phyloP scores from a whole-genome alignment of 1,139 yeast genomes.

The Geotrichum europaeum region DNA sequence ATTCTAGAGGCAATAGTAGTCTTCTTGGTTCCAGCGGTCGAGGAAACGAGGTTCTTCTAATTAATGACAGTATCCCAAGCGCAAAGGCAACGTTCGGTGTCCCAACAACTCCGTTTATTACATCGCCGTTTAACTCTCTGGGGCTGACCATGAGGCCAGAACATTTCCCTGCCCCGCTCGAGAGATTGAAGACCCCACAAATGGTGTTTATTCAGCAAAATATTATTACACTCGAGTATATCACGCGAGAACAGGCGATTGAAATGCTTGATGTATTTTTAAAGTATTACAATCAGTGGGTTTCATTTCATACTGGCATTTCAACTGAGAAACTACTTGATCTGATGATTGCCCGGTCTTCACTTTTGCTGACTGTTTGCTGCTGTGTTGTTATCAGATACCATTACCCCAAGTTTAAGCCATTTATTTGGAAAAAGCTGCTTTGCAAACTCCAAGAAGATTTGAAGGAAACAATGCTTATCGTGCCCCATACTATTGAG shows the following conservation, averaged over 20 bases:
- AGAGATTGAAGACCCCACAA: conserved; percentile 38
- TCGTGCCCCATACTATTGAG: conserved; percentile 46
- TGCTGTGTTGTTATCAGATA: conserved; percentile 57
- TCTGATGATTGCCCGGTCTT: conserved; percentile 49
- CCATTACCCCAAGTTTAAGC: conserved; percentile 38
- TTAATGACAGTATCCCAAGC: conserved; percentile 20
- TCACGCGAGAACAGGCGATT: conserved; percentile 47
- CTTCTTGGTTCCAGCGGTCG: not conserved
- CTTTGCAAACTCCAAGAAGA: conserved; percentile 40
- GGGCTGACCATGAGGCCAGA: conserved; percentile 35
- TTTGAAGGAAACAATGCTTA: conserved; percentile 41
- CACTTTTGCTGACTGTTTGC: conserved; percentile 60
- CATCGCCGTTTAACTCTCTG: conserved; percentile 48
- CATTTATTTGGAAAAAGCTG: conserved; percentile 35
- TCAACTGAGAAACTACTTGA: conserved; percentile 48
- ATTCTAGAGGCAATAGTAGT: not conserved
- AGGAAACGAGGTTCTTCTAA: not conserved
- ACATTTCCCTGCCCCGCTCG: conserved; percentile 43
- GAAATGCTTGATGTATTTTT: conserved; percentile 50
- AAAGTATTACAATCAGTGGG: conserved; percentile 71
- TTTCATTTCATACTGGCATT: conserved; percentile 56
- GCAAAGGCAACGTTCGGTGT: conserved; percentile 35
- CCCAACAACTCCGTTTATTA: conserved; percentile 40
- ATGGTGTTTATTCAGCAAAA: conserved; percentile 37
- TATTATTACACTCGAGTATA: conserved; percentile 44